A percentile compares a stretch with the other conserved stretches of the same genome.
Conservation (phyloP, 2,329 filamentous ascomycete genomes). For the Nannizziopsis barbatae region DNA sequence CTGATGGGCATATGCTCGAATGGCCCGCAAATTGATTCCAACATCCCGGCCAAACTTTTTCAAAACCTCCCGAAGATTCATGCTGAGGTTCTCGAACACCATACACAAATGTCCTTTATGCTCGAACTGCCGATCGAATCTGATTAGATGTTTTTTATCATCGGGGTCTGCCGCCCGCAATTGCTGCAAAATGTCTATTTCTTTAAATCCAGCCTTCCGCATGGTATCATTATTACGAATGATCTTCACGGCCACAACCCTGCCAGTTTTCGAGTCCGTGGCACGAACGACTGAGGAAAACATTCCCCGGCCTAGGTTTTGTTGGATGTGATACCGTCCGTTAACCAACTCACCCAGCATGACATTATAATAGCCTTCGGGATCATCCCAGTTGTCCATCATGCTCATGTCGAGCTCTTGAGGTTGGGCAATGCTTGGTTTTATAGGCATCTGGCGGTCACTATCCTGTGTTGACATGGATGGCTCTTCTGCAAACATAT, state of each 20-base stretch:
- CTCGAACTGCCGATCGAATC: conserved; percentile 76
- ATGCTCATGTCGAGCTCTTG: conserved; percentile 59
- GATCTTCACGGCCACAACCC: conserved; percentile 89
- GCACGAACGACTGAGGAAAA: conserved; percentile 94
- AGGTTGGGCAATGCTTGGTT: conserved; percentile 41
- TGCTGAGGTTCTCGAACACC: conserved; percentile 85
- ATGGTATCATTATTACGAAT: conserved; percentile 94
- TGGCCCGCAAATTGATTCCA: conserved; percentile 78
- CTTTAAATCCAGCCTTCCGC: conserved; percentile 80
- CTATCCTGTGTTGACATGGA: conserved; percentile 42
- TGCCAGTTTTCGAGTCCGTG: conserved; percentile 60
- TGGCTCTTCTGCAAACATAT: conserved; percentile 79
- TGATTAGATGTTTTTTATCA: conserved; percentile 83
- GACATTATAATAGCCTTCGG: conserved; percentile 92
- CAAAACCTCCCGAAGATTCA: conserved; percentile 85
- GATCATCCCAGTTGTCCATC: conserved; percentile 86
- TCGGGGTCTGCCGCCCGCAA: conserved; percentile 76
- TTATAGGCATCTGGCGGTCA: conserved; percentile 37
- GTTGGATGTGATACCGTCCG: conserved; percentile 77
- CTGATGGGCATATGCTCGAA: conserved; percentile 81
- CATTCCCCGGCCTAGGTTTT: conserved; percentile 83
- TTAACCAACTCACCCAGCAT: conserved; percentile 84
- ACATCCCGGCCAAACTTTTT: conserved; percentile 94
- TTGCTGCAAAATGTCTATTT: conserved; percentile 85
- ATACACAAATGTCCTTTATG: conserved; percentile 94